Evolutionary conservation across 1,139 yeast species (phyloP), one percentile per base, ranked within the genome.

Genomic region (Eremothecium cymbalariae): DNA sequence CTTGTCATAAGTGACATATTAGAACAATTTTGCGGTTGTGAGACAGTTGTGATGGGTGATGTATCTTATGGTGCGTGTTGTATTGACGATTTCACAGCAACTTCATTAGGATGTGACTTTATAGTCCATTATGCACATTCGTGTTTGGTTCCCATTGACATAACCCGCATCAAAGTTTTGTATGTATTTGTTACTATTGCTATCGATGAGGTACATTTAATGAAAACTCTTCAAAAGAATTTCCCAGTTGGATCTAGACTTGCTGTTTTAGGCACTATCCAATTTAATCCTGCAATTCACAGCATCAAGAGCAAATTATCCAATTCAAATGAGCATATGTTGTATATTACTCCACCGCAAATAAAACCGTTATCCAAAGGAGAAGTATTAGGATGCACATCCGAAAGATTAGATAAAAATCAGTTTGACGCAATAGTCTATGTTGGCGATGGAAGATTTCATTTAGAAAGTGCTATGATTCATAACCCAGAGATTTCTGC

Each of bases 1-100:
- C 69, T 94, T 43, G 72, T 90, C 28, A 75, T 90, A 13, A 70
- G 95, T 2, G 99, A 90, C 58, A 90, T 90, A 19, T 57, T 90
- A 25, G 95, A 86, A 53, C 95, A 88, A 58, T 88, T 90, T 51
- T 86, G 96, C 53, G 62, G 65, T 5, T 90, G 81, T 33, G 95
- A 88, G 51, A 83, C 90, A 0, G 68, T 93, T 1, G 94, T 90
- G 4, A 93, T 90, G 98, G 99, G 99, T 2, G 99, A 90, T 59
- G 98, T 90, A 1, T 85, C 96, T 0, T 90, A 90, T 52, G 99
- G 99, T 21, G 99, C 99, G 0, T 90, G 99, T 55, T 90, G 99
- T 60, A 86, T 90, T 34, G 99, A 90, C 56, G 99, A 90, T 55
- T 90, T 70, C 54, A 88, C 98, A 0, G 98, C 99, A 3, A 66